phyloP scores from a whole-genome alignment of 139 green algal genomes.

The Astrephomene gubernaculifera region DNA sequence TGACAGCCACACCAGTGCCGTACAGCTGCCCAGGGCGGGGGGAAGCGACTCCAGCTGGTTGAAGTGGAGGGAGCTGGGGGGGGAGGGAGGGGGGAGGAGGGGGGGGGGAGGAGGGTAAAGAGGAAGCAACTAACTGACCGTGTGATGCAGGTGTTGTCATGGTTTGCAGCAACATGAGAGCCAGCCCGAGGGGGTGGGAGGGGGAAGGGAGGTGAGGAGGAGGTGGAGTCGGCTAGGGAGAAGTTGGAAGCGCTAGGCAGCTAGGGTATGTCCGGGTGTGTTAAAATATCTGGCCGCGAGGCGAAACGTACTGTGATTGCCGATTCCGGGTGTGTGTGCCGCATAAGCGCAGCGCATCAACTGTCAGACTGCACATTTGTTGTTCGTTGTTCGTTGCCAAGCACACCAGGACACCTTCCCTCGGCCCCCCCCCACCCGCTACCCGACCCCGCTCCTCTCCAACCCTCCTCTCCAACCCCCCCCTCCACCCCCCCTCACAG shows the following conservation, averaged over 20 bases:
- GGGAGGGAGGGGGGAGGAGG: slow-evolving; percentile 37
- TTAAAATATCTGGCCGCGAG: too few relatives aligned
- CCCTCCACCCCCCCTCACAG: slow-evolving; percentile 20
- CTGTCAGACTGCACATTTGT: too few relatives aligned
- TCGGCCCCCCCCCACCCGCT: not conserved
- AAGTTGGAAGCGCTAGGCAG: too few relatives aligned
- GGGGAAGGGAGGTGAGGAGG: not conserved
- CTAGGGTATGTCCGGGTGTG: too few relatives aligned
- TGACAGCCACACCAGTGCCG: slow-evolving; percentile 52
- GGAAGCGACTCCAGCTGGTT: slow-evolving; percentile 58
- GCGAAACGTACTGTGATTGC: too few relatives aligned
- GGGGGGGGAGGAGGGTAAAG: not conserved
- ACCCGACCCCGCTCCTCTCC: not conserved
- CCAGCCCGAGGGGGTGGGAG: not conserved
- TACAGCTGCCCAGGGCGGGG: slow-evolving; percentile 42
- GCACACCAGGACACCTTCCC: not conserved
- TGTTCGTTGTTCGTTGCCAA: too few relatives aligned
- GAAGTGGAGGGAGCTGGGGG: slow-evolving; percentile 59
- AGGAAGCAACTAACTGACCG: not conserved
- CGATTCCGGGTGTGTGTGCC: too few relatives aligned
- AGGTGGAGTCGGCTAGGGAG: too few relatives aligned
- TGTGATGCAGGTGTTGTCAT: not conserved
- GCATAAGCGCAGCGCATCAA: too few relatives aligned
- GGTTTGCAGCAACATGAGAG: too few relatives aligned
- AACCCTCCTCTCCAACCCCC: not conserved